These are phyloP conservation scores for Xylaria sp. DNA, from an alignment of 2,329 filamentous ascomycete species.

Conservation along the genomic window DNA sequence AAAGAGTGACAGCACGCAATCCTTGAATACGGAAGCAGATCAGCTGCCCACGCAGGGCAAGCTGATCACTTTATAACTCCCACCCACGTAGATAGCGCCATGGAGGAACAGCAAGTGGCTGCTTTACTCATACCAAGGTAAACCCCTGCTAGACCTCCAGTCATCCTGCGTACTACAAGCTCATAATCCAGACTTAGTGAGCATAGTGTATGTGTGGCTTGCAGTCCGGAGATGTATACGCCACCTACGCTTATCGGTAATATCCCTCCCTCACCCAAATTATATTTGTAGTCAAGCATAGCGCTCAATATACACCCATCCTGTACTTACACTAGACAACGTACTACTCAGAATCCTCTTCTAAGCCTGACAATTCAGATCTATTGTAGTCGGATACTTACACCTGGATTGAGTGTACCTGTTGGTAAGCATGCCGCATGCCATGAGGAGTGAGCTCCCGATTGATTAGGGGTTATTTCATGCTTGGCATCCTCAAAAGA, in stretches of 20 bases:
- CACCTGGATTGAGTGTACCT: background rate
- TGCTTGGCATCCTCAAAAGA: constrained; percentile 1
- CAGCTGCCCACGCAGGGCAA: constrained; percentile 11
- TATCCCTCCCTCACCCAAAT: constrained; percentile 1
- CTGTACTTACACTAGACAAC: background rate
- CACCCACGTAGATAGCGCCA: background rate
- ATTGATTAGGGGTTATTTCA: constrained; percentile 16
- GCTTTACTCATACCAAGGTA: constrained; percentile 11
- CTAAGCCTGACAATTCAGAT: background rate
- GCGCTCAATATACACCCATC: background rate
- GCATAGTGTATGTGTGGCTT: constrained; percentile 12
- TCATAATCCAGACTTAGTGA: constrained; percentile 16
- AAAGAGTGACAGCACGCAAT: constrained; percentile 29
- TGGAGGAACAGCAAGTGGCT: background rate
- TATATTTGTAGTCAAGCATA: background rate
- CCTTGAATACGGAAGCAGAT: constrained; percentile 11
- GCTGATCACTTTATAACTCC: constrained; percentile 30
- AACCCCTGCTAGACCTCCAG: constrained; percentile 28
- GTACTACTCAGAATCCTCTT: background rate
- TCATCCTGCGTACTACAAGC: constrained; percentile 7
- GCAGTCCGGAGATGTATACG: background rate
- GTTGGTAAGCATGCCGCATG: background rate
- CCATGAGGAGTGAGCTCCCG: background rate
- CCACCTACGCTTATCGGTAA: background rate
- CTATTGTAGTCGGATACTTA: background rate